Conservation (phyloP, 192 early-diverging fungal genomes). For the Fimicolochytrium jonesii region DNA sequence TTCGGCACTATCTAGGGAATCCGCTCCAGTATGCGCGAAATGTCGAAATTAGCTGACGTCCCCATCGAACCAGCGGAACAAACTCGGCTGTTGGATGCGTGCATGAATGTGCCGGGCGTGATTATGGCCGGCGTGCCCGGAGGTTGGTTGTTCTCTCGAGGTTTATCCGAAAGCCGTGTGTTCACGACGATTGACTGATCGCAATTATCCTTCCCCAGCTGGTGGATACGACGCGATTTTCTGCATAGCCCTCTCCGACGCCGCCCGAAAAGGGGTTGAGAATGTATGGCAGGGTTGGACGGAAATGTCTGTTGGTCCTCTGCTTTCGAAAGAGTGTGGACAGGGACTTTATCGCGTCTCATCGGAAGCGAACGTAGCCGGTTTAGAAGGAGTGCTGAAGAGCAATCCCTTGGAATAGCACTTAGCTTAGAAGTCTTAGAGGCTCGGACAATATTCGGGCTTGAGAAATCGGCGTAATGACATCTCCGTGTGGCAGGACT, state of each 20-base stretch:
- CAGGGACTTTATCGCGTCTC: neutral
- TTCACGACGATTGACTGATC: neutral
- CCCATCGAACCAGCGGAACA: conserved; percentile 90
- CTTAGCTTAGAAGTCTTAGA: no score
- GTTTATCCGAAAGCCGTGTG: no score
- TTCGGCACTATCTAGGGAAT: no score
- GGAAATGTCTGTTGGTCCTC: conserved; percentile 76
- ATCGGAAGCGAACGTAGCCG: no score
- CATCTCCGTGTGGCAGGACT: no score
- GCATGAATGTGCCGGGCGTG: conserved; percentile 72
- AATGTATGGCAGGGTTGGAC: conserved; percentile 53
- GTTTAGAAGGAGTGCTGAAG: neutral
- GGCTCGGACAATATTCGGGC: no score
- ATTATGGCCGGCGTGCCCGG: conserved; percentile 94
- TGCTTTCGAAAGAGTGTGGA: conserved; percentile 43
- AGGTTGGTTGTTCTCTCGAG: conserved; percentile 43
- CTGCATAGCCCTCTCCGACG: conserved; percentile 54
- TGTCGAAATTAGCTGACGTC: conserved; percentile 70
- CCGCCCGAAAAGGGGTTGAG: conserved; percentile 15
- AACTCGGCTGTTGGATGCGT: conserved; percentile 80
- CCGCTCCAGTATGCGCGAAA: conserved; percentile 65
- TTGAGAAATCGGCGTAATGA: no score
- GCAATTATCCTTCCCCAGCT: conserved; percentile 45
- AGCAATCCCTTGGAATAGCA: no score
- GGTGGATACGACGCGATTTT: conserved; percentile 98